Percentiles rank a stretch among this genome's conserved stretches.
phyloP scores from a whole-genome alignment of 2,329 filamentous ascomycete genomes.

The Paracoccidioides lutzii region DNA sequence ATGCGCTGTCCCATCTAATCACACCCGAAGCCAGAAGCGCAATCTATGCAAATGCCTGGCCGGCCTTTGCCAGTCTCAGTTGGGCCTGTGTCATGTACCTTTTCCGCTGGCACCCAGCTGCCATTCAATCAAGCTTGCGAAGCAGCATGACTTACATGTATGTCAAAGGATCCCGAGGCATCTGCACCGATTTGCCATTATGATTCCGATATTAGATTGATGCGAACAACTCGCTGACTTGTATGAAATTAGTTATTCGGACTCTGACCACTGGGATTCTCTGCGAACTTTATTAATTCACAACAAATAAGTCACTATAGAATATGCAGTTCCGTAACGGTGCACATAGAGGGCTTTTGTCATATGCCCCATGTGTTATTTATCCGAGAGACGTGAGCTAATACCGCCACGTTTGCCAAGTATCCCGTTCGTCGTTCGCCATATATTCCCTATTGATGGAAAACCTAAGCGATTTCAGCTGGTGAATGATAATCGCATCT shows the following conservation, averaged over 20 bases:
- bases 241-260: constrained; percentile 45
- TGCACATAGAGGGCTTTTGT: not conserved
- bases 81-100: constrained; percentile 95
- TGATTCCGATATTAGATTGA: not conserved
- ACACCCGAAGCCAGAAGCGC: constrained; percentile 33
- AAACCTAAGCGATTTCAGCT: not conserved
- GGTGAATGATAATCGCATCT: not conserved
- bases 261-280: constrained; percentile 82
- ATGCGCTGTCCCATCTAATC: constrained; percentile 29
- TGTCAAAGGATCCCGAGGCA: constrained; percentile 20
- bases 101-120: constrained; percentile 83
- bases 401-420: not conserved
- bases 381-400: not conserved
- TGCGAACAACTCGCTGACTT: not conserved
- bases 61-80: constrained; percentile 75
- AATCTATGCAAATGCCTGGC: constrained; percentile 69
- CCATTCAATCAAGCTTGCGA: constrained; percentile 77
- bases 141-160: constrained; percentile 98
- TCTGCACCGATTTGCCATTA: not conserved
- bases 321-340: not conserved
- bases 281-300: constrained; percentile 74
- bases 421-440: not conserved
- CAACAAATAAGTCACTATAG: constrained; percentile 45
- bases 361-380: not conserved
- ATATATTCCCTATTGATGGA: not conserved